These are phyloP conservation scores for Fusarium phyllophilum DNA, from an alignment of 2,329 filamentous ascomycete genomes.

Conservation along the genomic window DNA sequence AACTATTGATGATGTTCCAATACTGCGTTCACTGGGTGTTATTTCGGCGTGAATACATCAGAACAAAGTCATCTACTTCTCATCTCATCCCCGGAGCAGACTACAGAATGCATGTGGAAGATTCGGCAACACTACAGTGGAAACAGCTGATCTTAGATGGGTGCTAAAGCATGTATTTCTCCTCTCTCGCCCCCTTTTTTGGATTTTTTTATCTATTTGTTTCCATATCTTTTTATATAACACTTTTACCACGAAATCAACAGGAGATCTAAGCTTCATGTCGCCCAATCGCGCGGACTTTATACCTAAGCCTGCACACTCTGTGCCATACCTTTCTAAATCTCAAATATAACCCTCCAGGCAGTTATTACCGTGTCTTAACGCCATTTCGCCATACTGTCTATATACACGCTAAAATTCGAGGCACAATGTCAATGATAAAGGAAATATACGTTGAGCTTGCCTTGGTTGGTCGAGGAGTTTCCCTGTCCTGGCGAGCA, in stretches of 20 bases:
- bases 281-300: background rate
- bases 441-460: background rate
- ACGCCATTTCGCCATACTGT: conserved; percentile 24
- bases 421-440: background rate
- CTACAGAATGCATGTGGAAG: background rate
- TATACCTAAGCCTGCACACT: background rate
- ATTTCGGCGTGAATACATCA: background rate
- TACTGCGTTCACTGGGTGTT: background rate
- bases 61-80: background rate
- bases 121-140: background rate
- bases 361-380: background rate
- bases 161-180: background rate
- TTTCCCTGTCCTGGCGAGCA: background rate
- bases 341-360: background rate
- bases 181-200: background rate
- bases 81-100: background rate
- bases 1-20: background rate
- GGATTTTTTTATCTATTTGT: background rate
- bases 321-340: background rate
- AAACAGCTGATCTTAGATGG: background rate
- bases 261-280: background rate
- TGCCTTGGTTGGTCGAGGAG: background rate
- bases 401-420: background rate
- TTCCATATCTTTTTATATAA: background rate
- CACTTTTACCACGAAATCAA: background rate